These are phyloP conservation scores for Candida gorgasii DNA, from an alignment of 805 yeast species.

Conservation along the genomic window DNA sequence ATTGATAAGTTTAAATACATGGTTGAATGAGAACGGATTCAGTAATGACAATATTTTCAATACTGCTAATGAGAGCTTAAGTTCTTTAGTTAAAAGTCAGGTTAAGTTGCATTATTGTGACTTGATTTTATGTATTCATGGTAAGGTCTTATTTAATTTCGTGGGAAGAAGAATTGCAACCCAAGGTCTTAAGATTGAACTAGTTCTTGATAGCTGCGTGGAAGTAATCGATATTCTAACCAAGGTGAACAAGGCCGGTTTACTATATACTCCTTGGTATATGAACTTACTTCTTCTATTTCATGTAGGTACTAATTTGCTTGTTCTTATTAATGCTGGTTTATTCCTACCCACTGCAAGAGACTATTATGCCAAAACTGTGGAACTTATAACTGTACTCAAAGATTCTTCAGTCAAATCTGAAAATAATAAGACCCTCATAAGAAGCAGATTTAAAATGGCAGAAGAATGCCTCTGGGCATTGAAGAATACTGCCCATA, in stretches of 20 bases:
- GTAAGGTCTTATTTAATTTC: conserved; percentile 31
- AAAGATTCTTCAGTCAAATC: conserved; percentile 31
- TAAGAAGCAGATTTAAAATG: conserved; percentile 47
- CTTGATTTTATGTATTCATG: conserved; percentile 35
- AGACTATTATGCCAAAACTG: conserved; percentile 23
- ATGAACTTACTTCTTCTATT: conserved; percentile 45
- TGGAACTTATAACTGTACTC: conserved; percentile 24
- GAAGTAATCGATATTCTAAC: conserved; percentile 31
- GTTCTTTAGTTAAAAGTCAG: conserved; percentile 32
- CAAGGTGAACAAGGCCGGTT: conserved; percentile 27
- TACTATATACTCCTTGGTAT: conserved; percentile 54
- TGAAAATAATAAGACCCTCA: conserved; percentile 29
- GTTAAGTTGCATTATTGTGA: conserved; percentile 43
- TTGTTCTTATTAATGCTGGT: conserved; percentile 48
- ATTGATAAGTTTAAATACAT: conserved; percentile 25
- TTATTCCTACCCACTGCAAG: conserved; percentile 24
- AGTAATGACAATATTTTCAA: conserved; percentile 24
- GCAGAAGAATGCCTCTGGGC: conserved; percentile 65
- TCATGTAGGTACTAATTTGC: conserved; percentile 42
- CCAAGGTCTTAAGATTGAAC: conserved; percentile 29
- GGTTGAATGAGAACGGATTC: conserved; percentile 39
- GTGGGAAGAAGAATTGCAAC: conserved; percentile 33
- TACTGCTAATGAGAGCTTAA: conserved; percentile 14
- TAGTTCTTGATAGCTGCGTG: conserved; percentile 30
- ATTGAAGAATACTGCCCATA: conserved; percentile 53